Evolutionary conservation across 75 land plant genomes (phyloP), one percentile per base, ranked within the genome.

Genomic region (Pinus taeda): DNA sequence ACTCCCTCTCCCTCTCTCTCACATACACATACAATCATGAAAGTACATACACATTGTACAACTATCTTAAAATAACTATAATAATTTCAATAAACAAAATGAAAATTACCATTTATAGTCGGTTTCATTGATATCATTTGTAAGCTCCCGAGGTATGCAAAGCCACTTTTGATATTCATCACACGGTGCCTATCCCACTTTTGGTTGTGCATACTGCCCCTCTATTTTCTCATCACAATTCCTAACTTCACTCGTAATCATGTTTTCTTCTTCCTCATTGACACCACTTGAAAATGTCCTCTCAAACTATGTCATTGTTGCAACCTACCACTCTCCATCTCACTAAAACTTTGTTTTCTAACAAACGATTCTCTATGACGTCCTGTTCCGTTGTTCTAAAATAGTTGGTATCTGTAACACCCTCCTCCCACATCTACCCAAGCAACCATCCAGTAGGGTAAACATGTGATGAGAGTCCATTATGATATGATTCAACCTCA

Each of bases 121-220:
- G 29, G 93, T 83, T 55, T 84, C 84, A 22, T 82, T 88, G 66
- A 96, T 92, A 12, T 29, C 58, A 76, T 93, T 88, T 59, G 88
- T 93, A 60, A 93, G 89, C 24, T 73, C 72, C 77, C 82, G 85
- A 11, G 97, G 83, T 62, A 96, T 90, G 67, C 98, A 82, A 8
- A 94, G 85, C 98, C 98, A 96, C 66, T 93, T 93, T 2, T 73
- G 71, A 72, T 94, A 96, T 76, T 87, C 89, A 84, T 96, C 98
- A 87, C 98, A 96, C 37, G 72, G 59, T 42, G 87, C 98, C 97
- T 97, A 96, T 57, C 97, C 94, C 67, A 66, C 76, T 49, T 74
- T 75, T 4, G 85, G 79, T 26, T 45, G 74, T 6, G 56, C 18
- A 70, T 45, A 67, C 17, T 39, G 22, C 59, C 82, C 20, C 26